A percentile compares a stretch with the other conserved stretches of the same genome.
Conservation (phyloP, 768 basidiomycete species). For the Tulasnella sp. region DNA sequence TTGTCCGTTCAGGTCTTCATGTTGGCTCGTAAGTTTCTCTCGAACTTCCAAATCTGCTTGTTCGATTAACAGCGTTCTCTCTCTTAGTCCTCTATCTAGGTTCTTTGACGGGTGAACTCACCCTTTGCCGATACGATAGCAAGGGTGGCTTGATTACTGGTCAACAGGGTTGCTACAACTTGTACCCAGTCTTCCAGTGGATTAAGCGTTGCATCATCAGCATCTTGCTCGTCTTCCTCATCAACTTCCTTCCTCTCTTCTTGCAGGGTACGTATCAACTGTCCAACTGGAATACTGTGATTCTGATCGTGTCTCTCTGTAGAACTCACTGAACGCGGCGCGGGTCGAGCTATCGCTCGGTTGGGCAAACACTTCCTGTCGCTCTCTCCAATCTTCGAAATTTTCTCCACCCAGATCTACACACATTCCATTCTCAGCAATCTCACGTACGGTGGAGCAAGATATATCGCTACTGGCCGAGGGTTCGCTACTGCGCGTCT, state of each 20-base stretch:
- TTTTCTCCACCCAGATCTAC: slow-evolving; percentile 98
- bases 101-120: slow-evolving; percentile 70
- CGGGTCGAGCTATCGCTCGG: slow-evolving; percentile 79
- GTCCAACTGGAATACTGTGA: neutral
- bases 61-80: slow-evolving; percentile 16
- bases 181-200: slow-evolving; percentile 88
- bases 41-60: neutral
- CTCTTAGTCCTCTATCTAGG: slow-evolving; percentile 83
- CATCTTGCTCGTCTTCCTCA: slow-evolving; percentile 97
- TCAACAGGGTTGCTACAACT: slow-evolving; percentile 84
- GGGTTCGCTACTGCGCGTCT: slow-evolving; percentile 38
- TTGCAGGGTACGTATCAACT: slow-evolving; percentile 58
- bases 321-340: slow-evolving; percentile 95
- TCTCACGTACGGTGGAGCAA: slow-evolving; percentile 91
- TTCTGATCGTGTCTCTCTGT: slow-evolving; percentile 20
- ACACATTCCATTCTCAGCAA: slow-evolving; percentile 97
- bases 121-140: slow-evolving; percentile 66
- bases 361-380: slow-evolving; percentile 90
- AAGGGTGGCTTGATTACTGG: slow-evolving; percentile 62
- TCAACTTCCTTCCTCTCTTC: slow-evolving; percentile 87
- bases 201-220: slow-evolving; percentile 92
- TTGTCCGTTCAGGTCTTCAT: slow-evolving; percentile 93
- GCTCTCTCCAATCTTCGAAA: slow-evolving; percentile 88
- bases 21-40: slow-evolving; percentile 56
- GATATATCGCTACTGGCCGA: slow-evolving; percentile 91